Percentiles rank a stretch among this genome's conserved stretches.
Conservation (phyloP, 2,329 filamentous ascomycete species). For the Neofusicoccum parvum region DNA sequence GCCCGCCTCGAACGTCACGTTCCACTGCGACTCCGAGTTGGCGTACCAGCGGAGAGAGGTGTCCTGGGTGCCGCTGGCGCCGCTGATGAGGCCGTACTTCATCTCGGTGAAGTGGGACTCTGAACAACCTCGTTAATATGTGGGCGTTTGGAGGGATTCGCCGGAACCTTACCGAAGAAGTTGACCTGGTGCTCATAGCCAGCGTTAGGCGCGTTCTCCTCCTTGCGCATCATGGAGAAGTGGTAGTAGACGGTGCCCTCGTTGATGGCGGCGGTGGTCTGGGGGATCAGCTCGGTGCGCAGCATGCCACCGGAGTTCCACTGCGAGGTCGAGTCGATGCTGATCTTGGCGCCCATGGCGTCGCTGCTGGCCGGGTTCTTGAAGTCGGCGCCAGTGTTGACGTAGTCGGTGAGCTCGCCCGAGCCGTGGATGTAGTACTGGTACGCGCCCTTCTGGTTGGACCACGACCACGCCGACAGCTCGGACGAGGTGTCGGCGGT, state of each 20-base stretch:
- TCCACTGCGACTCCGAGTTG: constrained; percentile 63
- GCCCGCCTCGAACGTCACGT: constrained; percentile 60
- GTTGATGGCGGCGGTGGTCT: constrained; percentile 67
- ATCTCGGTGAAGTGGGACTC: constrained; percentile 74
- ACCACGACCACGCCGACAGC: constrained; percentile 64
- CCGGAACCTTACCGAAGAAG: constrained; percentile 36
- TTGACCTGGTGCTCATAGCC: constrained; percentile 68
- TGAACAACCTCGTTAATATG: constrained; percentile 42
- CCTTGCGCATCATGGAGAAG: constrained; percentile 65
- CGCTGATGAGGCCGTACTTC: constrained; percentile 66
- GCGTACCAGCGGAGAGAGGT: constrained; percentile 67
- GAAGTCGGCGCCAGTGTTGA: constrained; percentile 61
- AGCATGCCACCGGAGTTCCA: constrained; percentile 76
- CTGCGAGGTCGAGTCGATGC: constrained; percentile 64
- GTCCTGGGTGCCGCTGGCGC: constrained; percentile 52
- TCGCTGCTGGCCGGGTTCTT: constrained; percentile 67
- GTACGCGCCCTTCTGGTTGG: constrained; percentile 69
- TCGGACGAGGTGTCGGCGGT: constrained; percentile 57
- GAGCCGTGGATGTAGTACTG: constrained; percentile 77
- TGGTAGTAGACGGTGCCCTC: constrained; percentile 70
- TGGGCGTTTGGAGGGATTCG: not conserved
- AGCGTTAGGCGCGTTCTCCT: constrained; percentile 61
- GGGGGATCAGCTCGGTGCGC: constrained; percentile 72
- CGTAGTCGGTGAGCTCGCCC: constrained; percentile 58
- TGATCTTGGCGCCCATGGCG: constrained; percentile 69